phyloP scores from a whole-genome alignment of 2,329 filamentous ascomycete species.

The Aspergillus phoenicis region DNA sequence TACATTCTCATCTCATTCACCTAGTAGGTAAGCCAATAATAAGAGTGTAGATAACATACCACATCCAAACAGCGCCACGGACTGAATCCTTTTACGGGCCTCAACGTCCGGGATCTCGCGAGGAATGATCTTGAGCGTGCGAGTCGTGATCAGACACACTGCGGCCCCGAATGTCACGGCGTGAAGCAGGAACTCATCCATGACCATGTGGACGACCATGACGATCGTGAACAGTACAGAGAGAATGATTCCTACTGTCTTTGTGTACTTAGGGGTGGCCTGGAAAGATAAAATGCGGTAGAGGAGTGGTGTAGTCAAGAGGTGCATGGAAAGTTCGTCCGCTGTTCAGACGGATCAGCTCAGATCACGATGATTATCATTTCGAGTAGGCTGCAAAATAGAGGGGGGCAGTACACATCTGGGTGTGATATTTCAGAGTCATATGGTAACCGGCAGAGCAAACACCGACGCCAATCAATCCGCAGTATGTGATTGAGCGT shows the following conservation, averaged over 20 bases:
- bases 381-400: not conserved
- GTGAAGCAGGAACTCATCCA: conserved; percentile 49
- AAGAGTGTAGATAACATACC: conserved; percentile 20
- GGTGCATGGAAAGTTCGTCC: conserved; percentile 48
- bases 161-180: conserved; percentile 40
- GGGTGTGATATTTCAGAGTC: conserved; percentile 37
- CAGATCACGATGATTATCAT: not conserved
- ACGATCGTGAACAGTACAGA: conserved; percentile 31
- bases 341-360: conserved; percentile 24
- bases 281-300: conserved; percentile 46
- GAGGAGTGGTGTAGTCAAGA: conserved; percentile 46
- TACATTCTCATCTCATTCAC: no score
- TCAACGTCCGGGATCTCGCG: conserved; percentile 33
- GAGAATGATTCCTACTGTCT: conserved; percentile 24
- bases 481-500: conserved; percentile 41
- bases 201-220: conserved; percentile 47
- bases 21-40: not conserved
- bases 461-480: conserved; percentile 39
- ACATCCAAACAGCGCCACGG: conserved; percentile 27
- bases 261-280: conserved; percentile 27
- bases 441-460: conserved; percentile 36
- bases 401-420: conserved; percentile 31
- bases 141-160: conserved; percentile 39
- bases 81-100: conserved; percentile 23
- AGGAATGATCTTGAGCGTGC: conserved; percentile 35